Conservation (phyloP, 2,329 filamentous ascomycete species). For the Pyrenophora seminiperda region DNA sequence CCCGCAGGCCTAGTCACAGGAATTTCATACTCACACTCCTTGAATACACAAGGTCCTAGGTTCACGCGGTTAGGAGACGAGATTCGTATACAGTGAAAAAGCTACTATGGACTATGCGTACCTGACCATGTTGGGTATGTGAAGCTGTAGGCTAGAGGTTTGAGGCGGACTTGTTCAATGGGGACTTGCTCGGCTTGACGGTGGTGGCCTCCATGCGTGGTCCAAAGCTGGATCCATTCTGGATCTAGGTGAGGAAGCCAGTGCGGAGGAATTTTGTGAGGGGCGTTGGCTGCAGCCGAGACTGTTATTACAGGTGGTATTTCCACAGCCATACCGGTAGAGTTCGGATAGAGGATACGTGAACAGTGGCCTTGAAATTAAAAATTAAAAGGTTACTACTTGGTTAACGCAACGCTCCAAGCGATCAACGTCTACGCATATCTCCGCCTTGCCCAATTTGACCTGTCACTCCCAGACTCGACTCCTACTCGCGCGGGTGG, state of each 20-base stretch:
- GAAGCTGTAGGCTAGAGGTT: conserved; percentile 17
- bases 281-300: background rate
- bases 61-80: no score
- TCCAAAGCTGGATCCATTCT: conserved; percentile 19
- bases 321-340: background rate
- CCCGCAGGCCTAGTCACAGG: conserved; percentile 11
- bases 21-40: conserved; percentile 11
- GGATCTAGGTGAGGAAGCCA: conserved; percentile 15
- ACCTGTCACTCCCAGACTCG: background rate
- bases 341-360: background rate
- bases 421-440: no score
- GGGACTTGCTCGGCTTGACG: conserved; percentile 19
- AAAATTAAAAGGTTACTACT: background rate
- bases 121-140: conserved; percentile 22
- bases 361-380: background rate
- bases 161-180: conserved; percentile 18
- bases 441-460: background rate
- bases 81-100: no score
- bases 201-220: conserved; percentile 16
- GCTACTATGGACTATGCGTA: background rate
- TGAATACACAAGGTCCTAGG: conserved; percentile 18
- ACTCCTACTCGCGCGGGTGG: background rate
- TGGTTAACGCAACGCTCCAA: background rate
- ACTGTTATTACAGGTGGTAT: background rate
- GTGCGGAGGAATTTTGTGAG: background rate